These are phyloP conservation scores for Aspergillus biplanus DNA, from an alignment of 495 filamentous ascomycete genomes.

Conservation along the genomic window DNA sequence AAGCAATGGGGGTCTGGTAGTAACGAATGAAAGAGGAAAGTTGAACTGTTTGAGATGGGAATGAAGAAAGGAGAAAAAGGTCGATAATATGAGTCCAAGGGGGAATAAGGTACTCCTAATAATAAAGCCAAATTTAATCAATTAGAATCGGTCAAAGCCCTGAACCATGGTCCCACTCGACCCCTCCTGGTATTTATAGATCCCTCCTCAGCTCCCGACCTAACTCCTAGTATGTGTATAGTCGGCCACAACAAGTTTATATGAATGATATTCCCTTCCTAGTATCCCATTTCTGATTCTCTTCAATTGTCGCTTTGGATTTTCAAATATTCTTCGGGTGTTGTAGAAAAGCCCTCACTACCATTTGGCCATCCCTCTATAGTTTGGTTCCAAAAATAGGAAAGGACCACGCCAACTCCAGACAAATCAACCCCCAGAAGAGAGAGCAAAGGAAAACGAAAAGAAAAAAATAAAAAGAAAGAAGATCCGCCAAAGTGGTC, in stretches of 20 bases:
- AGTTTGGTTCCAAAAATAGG: slow-evolving; percentile 25
- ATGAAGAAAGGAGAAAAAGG: no score
- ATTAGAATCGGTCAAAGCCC: neutral
- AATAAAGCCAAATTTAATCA: neutral
- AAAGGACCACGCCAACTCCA: slow-evolving; percentile 2
- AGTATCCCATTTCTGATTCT: no score
- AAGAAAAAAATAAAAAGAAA: slow-evolving; percentile 14
- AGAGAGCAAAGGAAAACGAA: neutral
- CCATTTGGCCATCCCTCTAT: neutral
- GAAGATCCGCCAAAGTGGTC: neutral
- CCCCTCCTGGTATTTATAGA: slow-evolving; percentile 18
- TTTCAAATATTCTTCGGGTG: neutral
- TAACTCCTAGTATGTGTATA: neutral
- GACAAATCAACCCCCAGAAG: neutral
- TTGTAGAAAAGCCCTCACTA: neutral
- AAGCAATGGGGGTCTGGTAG: no score
- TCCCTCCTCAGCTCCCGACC: neutral
- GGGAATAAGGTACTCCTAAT: slow-evolving; percentile 1
- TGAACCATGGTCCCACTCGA: slow-evolving; percentile 16
- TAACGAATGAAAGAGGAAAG: neutral
- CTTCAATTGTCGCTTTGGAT: no score
- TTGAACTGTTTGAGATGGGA: no score
- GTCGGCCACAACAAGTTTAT: no score
- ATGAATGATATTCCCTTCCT: no score
- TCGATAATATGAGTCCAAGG: slow-evolving; percentile 7